Base-by-base conservation (phyloP, 345 rosid genomes). In the Ceriops decandra region DNA sequence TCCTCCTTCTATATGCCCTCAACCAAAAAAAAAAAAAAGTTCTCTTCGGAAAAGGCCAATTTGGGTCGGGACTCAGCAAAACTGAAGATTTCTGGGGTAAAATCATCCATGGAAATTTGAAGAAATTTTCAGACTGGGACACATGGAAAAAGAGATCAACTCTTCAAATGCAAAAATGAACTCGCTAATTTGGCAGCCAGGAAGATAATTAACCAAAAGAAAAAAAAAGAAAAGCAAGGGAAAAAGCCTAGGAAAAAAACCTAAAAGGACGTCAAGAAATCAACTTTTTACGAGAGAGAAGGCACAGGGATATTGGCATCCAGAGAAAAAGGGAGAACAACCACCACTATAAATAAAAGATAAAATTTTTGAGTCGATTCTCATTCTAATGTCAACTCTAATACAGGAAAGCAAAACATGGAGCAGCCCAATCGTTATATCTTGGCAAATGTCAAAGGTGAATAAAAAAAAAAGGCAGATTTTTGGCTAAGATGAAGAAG, bases 201-300 rank as follows among this genome's bases (percentile, higher is more conserved):
- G 13, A 15, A 42, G 49, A 42, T 1, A 42, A 42, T 42, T 15
- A 42, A 42, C 31, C 61, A 62, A 57, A 24, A 72, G 60, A 60
- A 21, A 22, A 57, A 71, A 67, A 60, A 60, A 66, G 52, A 63
- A 67, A 58, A 58, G 72, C 49, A 36, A 72, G 10, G 22, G 56
- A 51, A 42, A 52, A 46, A 53, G 70, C 19, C 36, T 76, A 68
- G 30, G 31, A 52, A 32, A 64, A 71, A 72, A 58, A 65, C 58
- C 36, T 32, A 60, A 73, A 67, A 67, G 72, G 66, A 26, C 10
- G 28, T 62, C 51, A 67, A 61, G 62, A 67, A 73, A 73, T 67
- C 63, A 73, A 47, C 77, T 73, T 73, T 73, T 52, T 16, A 30
- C 42, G 8, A 33, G 72, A 42, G 47, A 62, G 60, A 66, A 66